phyloP scores from a whole-genome alignment of 768 basidiomycete genomes.

The Suillus bovinus region DNA sequence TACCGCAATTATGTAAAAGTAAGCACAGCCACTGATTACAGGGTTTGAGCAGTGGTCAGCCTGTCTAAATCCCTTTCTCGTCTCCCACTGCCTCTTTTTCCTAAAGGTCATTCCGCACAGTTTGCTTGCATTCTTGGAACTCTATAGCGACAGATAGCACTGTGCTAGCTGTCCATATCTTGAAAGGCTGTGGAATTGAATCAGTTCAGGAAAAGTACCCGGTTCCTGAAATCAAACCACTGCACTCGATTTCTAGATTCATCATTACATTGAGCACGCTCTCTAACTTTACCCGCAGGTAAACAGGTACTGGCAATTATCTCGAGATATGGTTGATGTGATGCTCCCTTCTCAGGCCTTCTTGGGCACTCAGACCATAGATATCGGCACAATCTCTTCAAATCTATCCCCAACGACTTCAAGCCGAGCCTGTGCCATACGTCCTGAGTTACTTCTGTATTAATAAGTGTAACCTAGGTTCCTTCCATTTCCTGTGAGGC shows the following conservation, averaged over 20 bases:
- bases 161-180: background rate
- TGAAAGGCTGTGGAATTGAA: background rate
- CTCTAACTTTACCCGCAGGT: background rate
- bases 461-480: conserved; percentile 11
- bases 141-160: background rate
- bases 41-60: conserved; percentile 3
- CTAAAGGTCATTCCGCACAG: background rate
- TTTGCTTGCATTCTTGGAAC: conserved; percentile 1
- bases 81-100: conserved; percentile 15
- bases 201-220: background rate
- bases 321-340: background rate
- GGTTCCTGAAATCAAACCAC: background rate
- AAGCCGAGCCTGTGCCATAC: conserved; percentile 6
- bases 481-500: conserved; percentile 18
- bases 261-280: background rate
- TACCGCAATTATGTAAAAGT: background rate
- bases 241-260: background rate
- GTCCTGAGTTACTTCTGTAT: conserved; percentile 18
- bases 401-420: conserved; percentile 4
- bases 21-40: conserved; percentile 28
- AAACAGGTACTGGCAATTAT: background rate
- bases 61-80: conserved; percentile 20
- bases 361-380: conserved; percentile 12
- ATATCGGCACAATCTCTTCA: conserved; percentile 1
- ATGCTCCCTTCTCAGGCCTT: conserved; percentile 9